phyloP scores from a whole-genome alignment of 805 yeast species.

The Pichia californica region DNA sequence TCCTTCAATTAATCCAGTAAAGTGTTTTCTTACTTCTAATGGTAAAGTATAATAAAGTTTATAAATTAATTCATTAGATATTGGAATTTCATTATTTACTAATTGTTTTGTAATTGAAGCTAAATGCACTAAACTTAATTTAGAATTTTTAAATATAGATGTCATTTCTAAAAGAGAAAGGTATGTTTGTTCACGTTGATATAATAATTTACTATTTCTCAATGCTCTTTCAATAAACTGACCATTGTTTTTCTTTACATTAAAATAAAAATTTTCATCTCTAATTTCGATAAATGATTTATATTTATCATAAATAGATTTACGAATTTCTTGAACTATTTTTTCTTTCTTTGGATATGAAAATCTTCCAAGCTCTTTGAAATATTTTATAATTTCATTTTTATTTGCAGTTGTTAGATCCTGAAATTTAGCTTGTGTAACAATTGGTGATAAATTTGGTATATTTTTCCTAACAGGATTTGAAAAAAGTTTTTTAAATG shows the following conservation, averaged over 20 bases:
- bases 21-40: not conserved
- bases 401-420: not conserved
- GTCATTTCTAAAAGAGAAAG: not conserved
- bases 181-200: not conserved
- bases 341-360: conserved; percentile 4
- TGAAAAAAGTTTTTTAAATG: not conserved
- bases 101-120: not conserved
- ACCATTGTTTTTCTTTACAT: conserved; percentile 1
- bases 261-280: not conserved
- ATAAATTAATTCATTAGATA: conserved; percentile 3
- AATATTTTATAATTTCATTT: not conserved
- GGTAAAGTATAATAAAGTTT: conserved; percentile 7
- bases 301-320: conserved; percentile 2
- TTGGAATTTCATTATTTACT: not conserved
- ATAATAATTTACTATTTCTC: not conserved
- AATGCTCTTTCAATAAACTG: not conserved
- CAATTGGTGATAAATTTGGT: conserved; percentile 1
- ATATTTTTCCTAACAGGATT: conserved; percentile 4
- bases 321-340: not conserved
- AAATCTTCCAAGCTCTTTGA: conserved; percentile 5
- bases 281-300: not conserved
- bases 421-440: not conserved
- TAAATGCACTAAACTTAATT: not conserved
- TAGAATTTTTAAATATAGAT: conserved; percentile 3
- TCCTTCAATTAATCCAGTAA: no score